Evolutionary conservation across 495 filamentous ascomycete genomes (phyloP), one percentile per base, ranked within the genome.

Genomic region (Podospora australis): DNA sequence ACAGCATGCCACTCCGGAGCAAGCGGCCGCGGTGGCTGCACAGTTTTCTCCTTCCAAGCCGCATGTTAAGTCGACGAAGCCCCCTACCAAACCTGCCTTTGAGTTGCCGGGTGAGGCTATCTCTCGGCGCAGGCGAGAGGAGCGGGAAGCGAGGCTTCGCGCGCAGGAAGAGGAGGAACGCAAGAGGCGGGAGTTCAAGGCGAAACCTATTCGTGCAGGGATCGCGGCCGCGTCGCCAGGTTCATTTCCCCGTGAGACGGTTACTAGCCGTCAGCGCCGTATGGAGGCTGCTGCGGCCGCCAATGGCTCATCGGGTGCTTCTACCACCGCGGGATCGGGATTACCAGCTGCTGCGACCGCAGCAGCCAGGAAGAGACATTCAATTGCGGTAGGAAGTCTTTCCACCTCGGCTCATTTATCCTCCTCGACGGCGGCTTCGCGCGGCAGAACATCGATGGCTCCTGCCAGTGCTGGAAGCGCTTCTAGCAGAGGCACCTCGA

Each of bases 91-190:
- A 24, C 66, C 86, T 9, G 77, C 68, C 14, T 90, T 88, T 59
- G 78, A 83, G 57, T 71, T 90, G 19, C 82, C 84, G 0, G 84
- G 86, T 25, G 86, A 88, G 48, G 84, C 81, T 21, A 70, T 88
- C 25, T 83, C 84, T 19, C 80, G 79, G 7, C 80, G 78, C 44
- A 79, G 86, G 48, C 76, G 77, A 57, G 84, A 83, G 54, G 75
- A 79, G 43, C 74, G 71, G 20, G 85, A 88, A 56, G 81, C 83
- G 44, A 75, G 78, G 41, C 62, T 79, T 39, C 78, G 74, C 50
- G 70, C 74, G 3, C 73, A 79, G 56, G 78, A 82, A 51, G 79
- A 82, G 57, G 77, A 77, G 51, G 78, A 77, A 51, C 68, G 68
- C 29, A 71, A 74, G 62, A 63, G 77, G 39, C 67, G 76, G 19